These are phyloP conservation scores for Fusarium agapanthi DNA, from an alignment of 2,329 filamentous ascomycete species.

Conservation along the genomic window DNA sequence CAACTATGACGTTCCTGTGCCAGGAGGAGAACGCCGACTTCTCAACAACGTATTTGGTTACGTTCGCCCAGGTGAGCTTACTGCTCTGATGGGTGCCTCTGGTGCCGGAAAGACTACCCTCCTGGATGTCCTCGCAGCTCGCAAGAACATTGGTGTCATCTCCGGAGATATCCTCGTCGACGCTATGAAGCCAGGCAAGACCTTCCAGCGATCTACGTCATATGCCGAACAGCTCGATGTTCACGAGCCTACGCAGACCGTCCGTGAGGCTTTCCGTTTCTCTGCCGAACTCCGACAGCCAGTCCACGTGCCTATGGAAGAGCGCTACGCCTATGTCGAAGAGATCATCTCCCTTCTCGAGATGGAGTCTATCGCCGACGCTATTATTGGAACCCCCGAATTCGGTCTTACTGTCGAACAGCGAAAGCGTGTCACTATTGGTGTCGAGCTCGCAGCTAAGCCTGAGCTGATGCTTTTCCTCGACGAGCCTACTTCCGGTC, in stretches of 20 bases:
- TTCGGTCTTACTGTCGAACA: constrained; percentile 76
- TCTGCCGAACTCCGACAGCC: constrained; percentile 69
- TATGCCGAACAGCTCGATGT: constrained; percentile 71
- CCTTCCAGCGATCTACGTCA: constrained; percentile 69
- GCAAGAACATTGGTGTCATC: constrained; percentile 70
- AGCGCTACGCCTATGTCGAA: constrained; percentile 69
- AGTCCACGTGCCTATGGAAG: constrained; percentile 59
- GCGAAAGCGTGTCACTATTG: constrained; percentile 84
- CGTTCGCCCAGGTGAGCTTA: constrained; percentile 79
- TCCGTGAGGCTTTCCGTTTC: constrained; percentile 70
- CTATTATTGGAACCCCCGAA: constrained; percentile 67
- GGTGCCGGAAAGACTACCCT: constrained; percentile 91
- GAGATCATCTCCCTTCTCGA: constrained; percentile 67
- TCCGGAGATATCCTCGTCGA: constrained; percentile 66
- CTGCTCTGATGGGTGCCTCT: constrained; percentile 82
- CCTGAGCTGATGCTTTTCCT: constrained; percentile 80
- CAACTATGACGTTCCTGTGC: constrained; percentile 76
- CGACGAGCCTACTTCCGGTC: constrained; percentile 80
- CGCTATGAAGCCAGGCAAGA: constrained; percentile 62
- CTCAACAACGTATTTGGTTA: constrained; percentile 70
- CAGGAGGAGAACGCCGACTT: constrained; percentile 63
- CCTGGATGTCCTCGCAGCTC: constrained; percentile 74
- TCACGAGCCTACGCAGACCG: constrained; percentile 69
- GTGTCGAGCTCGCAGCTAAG: constrained; percentile 87
- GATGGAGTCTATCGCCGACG: constrained; percentile 67